Base-by-base conservation (phyloP, 352 stramenopile species). In the Globisporangium radiosum region DNA sequence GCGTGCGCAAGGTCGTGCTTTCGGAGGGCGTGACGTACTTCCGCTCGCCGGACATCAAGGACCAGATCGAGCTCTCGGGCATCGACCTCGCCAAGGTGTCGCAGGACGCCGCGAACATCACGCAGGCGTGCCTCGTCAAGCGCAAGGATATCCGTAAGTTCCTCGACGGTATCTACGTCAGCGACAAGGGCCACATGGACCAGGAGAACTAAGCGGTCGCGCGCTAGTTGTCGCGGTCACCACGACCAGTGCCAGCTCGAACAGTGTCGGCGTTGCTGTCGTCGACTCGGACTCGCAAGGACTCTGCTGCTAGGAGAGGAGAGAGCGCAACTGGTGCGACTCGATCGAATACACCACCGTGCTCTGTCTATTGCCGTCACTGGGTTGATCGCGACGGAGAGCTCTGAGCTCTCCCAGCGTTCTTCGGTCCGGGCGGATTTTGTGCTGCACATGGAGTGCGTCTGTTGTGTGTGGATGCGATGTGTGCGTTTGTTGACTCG, bases 161-260 rank as follows among this genome's bases (percentile, higher is more conserved):
- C 88, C 87, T 99, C 52, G 97, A 99, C 78, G 97, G 97, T 97
- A 99, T 99, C 77, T 99, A 99, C 86, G 97, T 99, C 55, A 98
- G 85, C 47, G 96, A 99, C 74, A 99, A 98, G 88, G 81, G 71
- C 71, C 73, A 94, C 76, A 56, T 56, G 7, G 88, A 89, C 63
- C 73, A 90, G 54, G 74, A 82, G 51, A 62, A 80, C 9, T 89
- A 91, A 87, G 61, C 50, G 38, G 13, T 17, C 5, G 25, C 25
- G 25, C 25, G 25, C 25, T 33, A 33, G 25, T 33, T 33, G 25
- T 33, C 25, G 25, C 25, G 25, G 25, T 33, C 25, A 33, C 25
- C 25, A 33, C 25, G 25, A 33, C 25, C 25, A 33, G 25, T 33
- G 25, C 25, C 25, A 33, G 25, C 25, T 33, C 0, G 25, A 33